phyloP scores from a whole-genome alignment of 176 grass and related monocot species.

The Eremochloa ophiuroides region DNA sequence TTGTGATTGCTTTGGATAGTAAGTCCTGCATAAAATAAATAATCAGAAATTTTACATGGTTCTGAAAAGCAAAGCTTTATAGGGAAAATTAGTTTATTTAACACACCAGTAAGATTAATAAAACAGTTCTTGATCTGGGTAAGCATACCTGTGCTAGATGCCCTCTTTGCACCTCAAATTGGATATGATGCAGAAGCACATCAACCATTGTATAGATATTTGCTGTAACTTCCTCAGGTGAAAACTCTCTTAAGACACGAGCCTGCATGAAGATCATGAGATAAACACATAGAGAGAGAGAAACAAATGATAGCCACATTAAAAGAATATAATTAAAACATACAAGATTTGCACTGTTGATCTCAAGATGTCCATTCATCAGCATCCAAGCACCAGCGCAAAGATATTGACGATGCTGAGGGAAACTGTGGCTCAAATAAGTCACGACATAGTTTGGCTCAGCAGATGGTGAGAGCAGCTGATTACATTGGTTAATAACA shows the following conservation, averaged over 20 bases:
- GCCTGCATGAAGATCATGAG: slow-evolving; percentile 58
- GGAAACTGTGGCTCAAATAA: slow-evolving; percentile 84
- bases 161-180: slow-evolving; percentile 72
- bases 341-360: slow-evolving; percentile 94
- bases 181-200: slow-evolving; percentile 98
- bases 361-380: slow-evolving; percentile 84
- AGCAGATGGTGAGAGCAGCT: slow-evolving; percentile 78
- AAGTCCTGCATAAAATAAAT: slow-evolving; percentile 61
- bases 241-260: slow-evolving; percentile 85
- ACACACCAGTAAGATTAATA: background rate
- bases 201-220: slow-evolving; percentile 99
- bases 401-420: slow-evolving; percentile 84
- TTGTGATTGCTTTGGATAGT: slow-evolving; percentile 79
- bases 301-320: background rate
- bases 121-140: slow-evolving; percentile 11
- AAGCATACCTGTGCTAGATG: slow-evolving; percentile 67
- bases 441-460: slow-evolving; percentile 83
- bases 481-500: slow-evolving; percentile 94
- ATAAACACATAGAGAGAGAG: slow-evolving; percentile 15
- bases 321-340: slow-evolving; percentile 26
- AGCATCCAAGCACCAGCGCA: slow-evolving; percentile 98
- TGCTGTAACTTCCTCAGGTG: slow-evolving; percentile 94
- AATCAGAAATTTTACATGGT: slow-evolving; percentile 4
- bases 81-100: background rate
- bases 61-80: slow-evolving; percentile 16